phyloP scores from a whole-genome alignment of 2,329 filamentous ascomycete genomes.

The Aspergillus terreus region DNA sequence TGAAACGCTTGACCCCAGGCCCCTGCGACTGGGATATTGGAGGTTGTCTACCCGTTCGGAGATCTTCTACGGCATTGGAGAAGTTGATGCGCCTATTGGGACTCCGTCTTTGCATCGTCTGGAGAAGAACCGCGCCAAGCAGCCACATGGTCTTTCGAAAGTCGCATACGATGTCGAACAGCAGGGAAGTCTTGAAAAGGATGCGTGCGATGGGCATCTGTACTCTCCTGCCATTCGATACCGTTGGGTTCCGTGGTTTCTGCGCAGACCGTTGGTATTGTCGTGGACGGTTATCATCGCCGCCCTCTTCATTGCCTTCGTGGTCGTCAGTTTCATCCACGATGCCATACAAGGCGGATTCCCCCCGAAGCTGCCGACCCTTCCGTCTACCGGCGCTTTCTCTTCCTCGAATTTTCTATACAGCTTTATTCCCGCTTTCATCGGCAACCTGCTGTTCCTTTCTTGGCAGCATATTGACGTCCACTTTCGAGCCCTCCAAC shows the following conservation, averaged over 20 bases:
- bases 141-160: conserved; percentile 29
- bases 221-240: conserved; percentile 55
- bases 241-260: conserved; percentile 72
- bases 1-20: conserved; percentile 53
- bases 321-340: conserved; percentile 75
- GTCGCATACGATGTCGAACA: conserved; percentile 37
- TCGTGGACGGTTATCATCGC: conserved; percentile 60
- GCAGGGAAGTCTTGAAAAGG: conserved; percentile 30
- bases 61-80: conserved; percentile 78
- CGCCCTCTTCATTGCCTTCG: conserved; percentile 64
- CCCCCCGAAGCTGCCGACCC: conserved; percentile 61
- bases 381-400: conserved; percentile 63
- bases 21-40: conserved; percentile 84
- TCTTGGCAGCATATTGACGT: conserved; percentile 58
- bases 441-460: conserved; percentile 58
- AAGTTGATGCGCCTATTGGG: conserved; percentile 51
- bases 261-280: conserved; percentile 64
- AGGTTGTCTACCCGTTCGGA: conserved; percentile 62
- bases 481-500: conserved; percentile 57
- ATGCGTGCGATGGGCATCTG: conserved; percentile 49
- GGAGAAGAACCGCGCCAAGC: conserved; percentile 29
- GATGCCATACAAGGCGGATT: conserved; percentile 67
- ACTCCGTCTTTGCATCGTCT: conserved; percentile 35
- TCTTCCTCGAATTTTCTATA: conserved; percentile 87
- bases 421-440: conserved; percentile 58